These are phyloP conservation scores for Escallonia herrerae DNA, from an alignment of 129 eudicot species.

Conservation along the genomic window DNA sequence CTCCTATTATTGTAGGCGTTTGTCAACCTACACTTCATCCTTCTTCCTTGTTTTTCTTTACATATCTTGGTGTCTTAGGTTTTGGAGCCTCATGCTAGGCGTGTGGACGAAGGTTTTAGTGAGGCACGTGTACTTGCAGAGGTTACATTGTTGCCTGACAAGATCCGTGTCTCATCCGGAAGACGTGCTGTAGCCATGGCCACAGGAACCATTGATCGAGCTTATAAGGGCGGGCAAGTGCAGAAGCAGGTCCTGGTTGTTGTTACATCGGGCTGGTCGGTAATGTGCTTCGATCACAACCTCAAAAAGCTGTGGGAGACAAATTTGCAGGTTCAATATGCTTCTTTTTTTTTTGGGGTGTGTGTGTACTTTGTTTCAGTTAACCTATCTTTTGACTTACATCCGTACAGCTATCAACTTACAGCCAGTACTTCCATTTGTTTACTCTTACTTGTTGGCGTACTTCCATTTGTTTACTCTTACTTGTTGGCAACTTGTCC, in stretches of 20 bases:
- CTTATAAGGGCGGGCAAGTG: constrained; percentile 57
- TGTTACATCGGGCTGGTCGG: constrained; percentile 95
- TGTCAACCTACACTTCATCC: neutral
- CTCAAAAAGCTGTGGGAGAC: constrained; percentile 88
- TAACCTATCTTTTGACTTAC: neutral
- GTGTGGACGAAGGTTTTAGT: constrained; percentile 86
- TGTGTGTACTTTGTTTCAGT: constrained; percentile 8
- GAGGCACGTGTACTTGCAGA: constrained; percentile 91
- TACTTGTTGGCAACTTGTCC: constrained; percentile 4
- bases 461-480: neutral
- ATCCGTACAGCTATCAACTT: neutral
- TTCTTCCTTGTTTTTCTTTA: constrained; percentile 1
- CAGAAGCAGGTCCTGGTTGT: constrained; percentile 92
- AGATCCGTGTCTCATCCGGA: constrained; percentile 83
- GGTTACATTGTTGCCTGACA: constrained; percentile 81
- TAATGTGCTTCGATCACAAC: constrained; percentile 98
- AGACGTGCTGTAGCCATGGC: constrained; percentile 99
- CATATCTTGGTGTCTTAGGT: constrained; percentile 33
- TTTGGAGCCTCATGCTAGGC: constrained; percentile 84
- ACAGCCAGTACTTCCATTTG: neutral
- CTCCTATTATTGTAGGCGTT: too few relatives aligned
- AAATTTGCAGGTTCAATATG: constrained; percentile 58
- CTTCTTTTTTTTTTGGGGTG: neutral
- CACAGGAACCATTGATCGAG: constrained; percentile 78
- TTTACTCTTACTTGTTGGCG: constrained; percentile 2